Evolutionary conservation across 768 basidiomycete species (phyloP).

Genomic region (Termitomyces sp.): DNA sequence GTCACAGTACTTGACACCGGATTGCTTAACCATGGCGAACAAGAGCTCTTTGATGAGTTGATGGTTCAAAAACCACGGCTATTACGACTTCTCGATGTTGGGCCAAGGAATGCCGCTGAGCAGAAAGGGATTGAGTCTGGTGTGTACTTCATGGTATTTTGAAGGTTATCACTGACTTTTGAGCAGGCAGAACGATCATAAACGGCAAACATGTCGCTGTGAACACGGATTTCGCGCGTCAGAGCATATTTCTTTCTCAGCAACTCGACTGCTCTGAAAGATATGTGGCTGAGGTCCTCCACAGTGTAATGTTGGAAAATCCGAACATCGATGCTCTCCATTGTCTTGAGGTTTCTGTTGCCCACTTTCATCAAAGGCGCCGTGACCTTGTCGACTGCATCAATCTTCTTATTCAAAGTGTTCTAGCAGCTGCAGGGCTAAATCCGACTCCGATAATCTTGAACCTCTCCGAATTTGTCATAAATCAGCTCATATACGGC

Average conservation of each 20-base stretch:
- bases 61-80: slow-evolving; percentile 65
- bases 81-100: slow-evolving; percentile 62
- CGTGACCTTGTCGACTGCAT: slow-evolving; percentile 71
- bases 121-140: slow-evolving; percentile 70
- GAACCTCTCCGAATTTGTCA: slow-evolving; percentile 55
- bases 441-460: slow-evolving; percentile 46
- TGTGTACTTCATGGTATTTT: slow-evolving; percentile 24
- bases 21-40: slow-evolving; percentile 52
- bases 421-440: slow-evolving; percentile 43
- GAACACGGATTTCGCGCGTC: slow-evolving; percentile 76
- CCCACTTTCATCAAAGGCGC: slow-evolving; percentile 67
- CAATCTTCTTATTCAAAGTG: slow-evolving; percentile 63
- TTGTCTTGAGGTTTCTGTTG: slow-evolving; percentile 62
- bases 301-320: slow-evolving; percentile 57
- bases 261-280: slow-evolving; percentile 83
- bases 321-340: slow-evolving; percentile 59
- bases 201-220: slow-evolving; percentile 68
- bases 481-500: slow-evolving; percentile 27
- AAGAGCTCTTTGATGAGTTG: slow-evolving; percentile 73
- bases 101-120: slow-evolving; percentile 58
- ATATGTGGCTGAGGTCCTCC: slow-evolving; percentile 67
- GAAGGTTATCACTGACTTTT: slow-evolving; percentile 7
- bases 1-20: slow-evolving; percentile 43
- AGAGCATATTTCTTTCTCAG: slow-evolving; percentile 75
- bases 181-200: slow-evolving; percentile 60